Percentiles rank a stretch among this genome's conserved stretches.
Conservation (phyloP, 257 asterid genomes). For the Solanum pinnatisectum region DNA sequence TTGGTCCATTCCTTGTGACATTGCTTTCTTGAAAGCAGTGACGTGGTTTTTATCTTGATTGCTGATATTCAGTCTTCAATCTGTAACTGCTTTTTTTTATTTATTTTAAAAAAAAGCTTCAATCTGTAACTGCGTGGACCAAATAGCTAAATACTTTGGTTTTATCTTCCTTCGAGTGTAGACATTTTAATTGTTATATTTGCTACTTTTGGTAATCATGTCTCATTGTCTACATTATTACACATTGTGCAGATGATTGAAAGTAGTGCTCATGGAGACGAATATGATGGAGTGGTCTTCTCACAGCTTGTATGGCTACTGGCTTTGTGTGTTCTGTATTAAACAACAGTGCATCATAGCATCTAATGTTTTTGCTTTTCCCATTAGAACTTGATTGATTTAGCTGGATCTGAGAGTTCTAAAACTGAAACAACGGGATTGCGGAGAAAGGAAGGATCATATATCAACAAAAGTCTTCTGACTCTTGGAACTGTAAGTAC, state of each 20-base stretch:
- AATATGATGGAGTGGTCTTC: constrained; percentile 91
- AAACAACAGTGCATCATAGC: background rate
- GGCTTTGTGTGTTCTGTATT: background rate
- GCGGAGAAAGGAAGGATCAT: constrained; percentile 96
- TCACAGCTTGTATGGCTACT: constrained; percentile 75
- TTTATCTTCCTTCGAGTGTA: background rate
- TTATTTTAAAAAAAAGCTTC: background rate
- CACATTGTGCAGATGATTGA: constrained; percentile 67
- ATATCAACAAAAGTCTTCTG: constrained; percentile 92
- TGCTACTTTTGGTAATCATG: background rate
- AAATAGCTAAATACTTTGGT: background rate
- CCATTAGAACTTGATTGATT: constrained; percentile 75
- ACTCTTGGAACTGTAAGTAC: constrained; percentile 95
- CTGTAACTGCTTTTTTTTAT: background rate
- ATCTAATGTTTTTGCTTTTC: constrained; percentile 11
- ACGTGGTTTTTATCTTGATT: background rate
- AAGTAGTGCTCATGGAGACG: constrained; percentile 93
- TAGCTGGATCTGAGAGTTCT: constrained; percentile 98
- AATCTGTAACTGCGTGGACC: background rate
- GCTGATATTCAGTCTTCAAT: background rate
- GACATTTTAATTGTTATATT: background rate
- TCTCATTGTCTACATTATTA: background rate
- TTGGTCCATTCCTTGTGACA: background rate
- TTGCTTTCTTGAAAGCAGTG: background rate
- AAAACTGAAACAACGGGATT: constrained; percentile 93